Evolutionary conservation across 805 yeast genomes (phyloP).

Genomic region (Candida pini): DNA sequence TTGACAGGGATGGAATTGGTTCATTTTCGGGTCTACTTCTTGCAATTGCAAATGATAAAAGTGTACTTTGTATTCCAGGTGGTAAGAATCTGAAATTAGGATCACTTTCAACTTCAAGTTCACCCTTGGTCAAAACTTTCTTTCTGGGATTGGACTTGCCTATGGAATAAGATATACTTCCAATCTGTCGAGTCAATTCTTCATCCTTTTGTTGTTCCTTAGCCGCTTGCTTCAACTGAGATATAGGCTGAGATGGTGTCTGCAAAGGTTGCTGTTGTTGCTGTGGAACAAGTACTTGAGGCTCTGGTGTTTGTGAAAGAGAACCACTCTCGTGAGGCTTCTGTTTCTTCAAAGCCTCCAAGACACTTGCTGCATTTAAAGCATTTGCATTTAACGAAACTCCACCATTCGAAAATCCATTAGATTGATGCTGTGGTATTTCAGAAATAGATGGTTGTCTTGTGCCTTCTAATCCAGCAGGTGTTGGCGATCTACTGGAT

Average conservation of each 20-base stretch:
- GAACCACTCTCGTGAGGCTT: slow-evolving; percentile 22
- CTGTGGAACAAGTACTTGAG: slow-evolving; percentile 4
- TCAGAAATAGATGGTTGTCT: slow-evolving; percentile 4
- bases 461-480: slow-evolving; percentile 1
- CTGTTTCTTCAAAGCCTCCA: slow-evolving; percentile 31
- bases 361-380: slow-evolving; percentile 32
- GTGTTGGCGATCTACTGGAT: slow-evolving; percentile 1
- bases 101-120: slow-evolving; percentile 19
- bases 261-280: slow-evolving; percentile 1
- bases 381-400: slow-evolving; percentile 25
- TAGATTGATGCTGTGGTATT: neutral
- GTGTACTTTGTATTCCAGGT: slow-evolving; percentile 30
- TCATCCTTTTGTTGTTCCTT: neutral
- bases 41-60: slow-evolving; percentile 24
- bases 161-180: neutral
- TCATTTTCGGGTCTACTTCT: slow-evolving; percentile 14
- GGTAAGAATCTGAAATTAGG: slow-evolving; percentile 28
- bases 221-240: neutral
- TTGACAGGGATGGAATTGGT: slow-evolving; percentile 15
- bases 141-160: neutral
- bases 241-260: neutral
- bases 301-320: slow-evolving; percentile 3
- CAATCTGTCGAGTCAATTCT: too few species aligned
- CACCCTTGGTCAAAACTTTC: slow-evolving; percentile 2
- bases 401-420: neutral